Percentiles rank a stretch among this genome's conserved stretches.
Evolutionary conservation across 2,329 filamentous ascomycete species (phyloP).

Genomic region (Zasmidium angulare): DNA sequence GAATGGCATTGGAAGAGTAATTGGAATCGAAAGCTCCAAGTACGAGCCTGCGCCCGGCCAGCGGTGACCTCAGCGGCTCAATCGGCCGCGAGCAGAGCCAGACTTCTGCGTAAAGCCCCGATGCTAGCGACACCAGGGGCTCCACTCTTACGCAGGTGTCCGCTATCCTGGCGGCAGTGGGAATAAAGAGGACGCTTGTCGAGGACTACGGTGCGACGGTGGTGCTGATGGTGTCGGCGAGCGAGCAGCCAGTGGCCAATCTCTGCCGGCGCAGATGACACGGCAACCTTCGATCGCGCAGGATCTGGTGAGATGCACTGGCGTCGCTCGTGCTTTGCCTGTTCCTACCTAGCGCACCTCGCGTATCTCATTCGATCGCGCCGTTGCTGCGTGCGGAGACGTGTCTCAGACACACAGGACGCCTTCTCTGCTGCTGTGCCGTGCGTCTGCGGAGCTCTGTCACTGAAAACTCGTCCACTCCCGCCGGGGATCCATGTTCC

Average conservation of each 20-base stretch:
- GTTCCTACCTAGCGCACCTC: background rate
- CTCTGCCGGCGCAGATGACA: background rate
- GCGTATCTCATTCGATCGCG: background rate
- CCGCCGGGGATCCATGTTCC: no score
- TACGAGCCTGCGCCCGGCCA: no score
- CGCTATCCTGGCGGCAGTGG: background rate
- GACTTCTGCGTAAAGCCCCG: background rate
- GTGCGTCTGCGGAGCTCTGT: background rate
- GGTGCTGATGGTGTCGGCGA: background rate
- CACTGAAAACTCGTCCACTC: no score
- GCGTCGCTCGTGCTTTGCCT: background rate
- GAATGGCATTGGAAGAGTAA: no score
- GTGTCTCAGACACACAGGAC: no score
- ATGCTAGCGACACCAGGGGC: background rate
- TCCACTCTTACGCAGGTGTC: background rate
- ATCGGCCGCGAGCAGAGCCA: background rate
- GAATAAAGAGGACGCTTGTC: background rate
- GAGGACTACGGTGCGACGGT: background rate
- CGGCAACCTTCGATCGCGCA: background rate
- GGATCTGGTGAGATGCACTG: background rate
- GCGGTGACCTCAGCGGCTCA: background rate
- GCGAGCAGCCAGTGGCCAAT: background rate
- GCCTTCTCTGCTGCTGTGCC: background rate
- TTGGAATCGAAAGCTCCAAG: background rate
- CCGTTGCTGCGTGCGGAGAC: background rate